Evolutionary conservation across 345 rosid genomes (phyloP).

Genomic region (Camelina sativa): DNA sequence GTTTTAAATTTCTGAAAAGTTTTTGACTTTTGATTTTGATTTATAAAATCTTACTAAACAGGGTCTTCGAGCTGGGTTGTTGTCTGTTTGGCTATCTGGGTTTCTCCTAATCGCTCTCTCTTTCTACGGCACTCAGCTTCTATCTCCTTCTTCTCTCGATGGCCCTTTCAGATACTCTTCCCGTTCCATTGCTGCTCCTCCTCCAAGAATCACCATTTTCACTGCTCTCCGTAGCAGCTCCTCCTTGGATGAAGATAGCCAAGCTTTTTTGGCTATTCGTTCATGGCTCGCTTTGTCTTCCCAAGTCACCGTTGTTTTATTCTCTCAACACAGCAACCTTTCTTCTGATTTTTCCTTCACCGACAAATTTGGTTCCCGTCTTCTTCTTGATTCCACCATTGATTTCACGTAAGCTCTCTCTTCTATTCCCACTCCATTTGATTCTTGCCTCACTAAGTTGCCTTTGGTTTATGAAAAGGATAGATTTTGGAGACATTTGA

Average conservation of each 20-base stretch:
- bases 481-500: not conserved
- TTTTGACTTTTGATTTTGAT: not conserved
- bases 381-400: constrained; percentile 64
- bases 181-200: constrained; percentile 4
- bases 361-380: constrained; percentile 56
- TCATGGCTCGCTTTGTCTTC: constrained; percentile 93
- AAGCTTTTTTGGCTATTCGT: constrained; percentile 54
- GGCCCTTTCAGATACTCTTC: constrained; percentile 32
- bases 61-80: constrained; percentile 61
- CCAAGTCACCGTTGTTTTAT: constrained; percentile 61
- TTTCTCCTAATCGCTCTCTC: constrained; percentile 68
- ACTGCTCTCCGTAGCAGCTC: constrained; percentile 54
- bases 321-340: constrained; percentile 43
- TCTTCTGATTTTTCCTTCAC: constrained; percentile 57
- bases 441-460: not conserved
- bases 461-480: not conserved
- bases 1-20: constrained; percentile 15
- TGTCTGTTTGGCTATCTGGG: constrained; percentile 81
- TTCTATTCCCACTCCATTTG: not conserved
- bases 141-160: constrained; percentile 48
- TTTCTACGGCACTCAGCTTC: constrained; percentile 67
- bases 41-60: constrained; percentile 31
- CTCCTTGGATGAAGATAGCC: constrained; percentile 46
- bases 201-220: constrained; percentile 67
- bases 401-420: constrained; percentile 76